Base-by-base conservation (phyloP, 352 stramenopile species). In the Globisporangium perplexum region DNA sequence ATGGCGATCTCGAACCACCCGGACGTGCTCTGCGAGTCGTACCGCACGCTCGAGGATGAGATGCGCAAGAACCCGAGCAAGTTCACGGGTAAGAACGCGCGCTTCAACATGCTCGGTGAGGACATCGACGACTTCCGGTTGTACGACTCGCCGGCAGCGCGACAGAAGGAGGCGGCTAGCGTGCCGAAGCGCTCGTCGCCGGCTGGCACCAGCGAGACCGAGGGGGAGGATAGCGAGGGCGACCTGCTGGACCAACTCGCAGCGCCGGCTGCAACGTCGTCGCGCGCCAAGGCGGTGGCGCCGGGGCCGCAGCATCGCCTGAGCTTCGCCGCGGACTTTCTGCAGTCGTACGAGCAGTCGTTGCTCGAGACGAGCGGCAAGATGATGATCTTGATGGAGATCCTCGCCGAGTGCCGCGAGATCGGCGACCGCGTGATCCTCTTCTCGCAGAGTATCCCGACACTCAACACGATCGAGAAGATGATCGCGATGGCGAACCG, bases 361-460 rank as follows among this genome's bases (percentile, higher is more conserved):
- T 67, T 79, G 43, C 65, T 90, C 0, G 74, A 87, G 43, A 65
- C 85, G 7, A 95, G 83, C 47, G 86, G 83, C 38, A 96, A 96
- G 57, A 95, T 95, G 81, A 70, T 91, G 55, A 72, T 96, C 15
- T 55, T 95, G 12, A 88, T 95, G 75, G 64, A 90, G 53, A 71
- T 96, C 31, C 57, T 96, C 15, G 60, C 56, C 8, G 71, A 81
- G 33, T 91, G 76, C 18, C 81, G 88, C 24, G 60, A 69, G 30
- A 72, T 93, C 28, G 74, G 71, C 15, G 87, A 96, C 58, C 87
- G 88, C 26, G 79, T 94, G 42, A 93, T 95, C 24, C 70, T 96
- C 31, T 96, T 96, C 39, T 95, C 87, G 8, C 87, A 96, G 62
- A 95, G 84, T 56, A 91, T 96, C 24, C 72, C 80, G 39, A 96